A percentile compares a stretch with the other conserved stretches of the same genome.
Conservation (phyloP, 2,329 filamentous ascomycete species). For the Cercospora beticola region DNA sequence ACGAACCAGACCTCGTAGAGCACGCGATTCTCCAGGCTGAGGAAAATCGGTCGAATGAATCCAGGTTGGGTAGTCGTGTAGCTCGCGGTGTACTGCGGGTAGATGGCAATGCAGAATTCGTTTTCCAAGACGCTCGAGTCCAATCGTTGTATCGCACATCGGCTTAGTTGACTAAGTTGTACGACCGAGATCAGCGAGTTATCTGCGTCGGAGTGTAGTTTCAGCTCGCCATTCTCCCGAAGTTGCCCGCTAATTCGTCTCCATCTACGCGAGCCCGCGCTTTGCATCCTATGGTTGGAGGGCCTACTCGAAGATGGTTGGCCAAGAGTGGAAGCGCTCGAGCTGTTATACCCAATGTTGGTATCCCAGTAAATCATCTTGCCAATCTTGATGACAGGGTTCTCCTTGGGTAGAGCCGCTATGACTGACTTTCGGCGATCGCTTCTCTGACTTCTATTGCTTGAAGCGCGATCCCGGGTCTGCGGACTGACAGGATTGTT, state of each 20-base stretch:
- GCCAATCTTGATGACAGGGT: conserved; percentile 85
- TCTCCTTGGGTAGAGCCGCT: conserved; percentile 61
- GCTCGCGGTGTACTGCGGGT: conserved; percentile 82
- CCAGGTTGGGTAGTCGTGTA: conserved; percentile 65
- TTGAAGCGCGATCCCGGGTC: conserved; percentile 31
- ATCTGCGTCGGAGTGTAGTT: conserved; percentile 83
- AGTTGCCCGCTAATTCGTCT: conserved; percentile 86
- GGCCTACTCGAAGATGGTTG: conserved; percentile 39
- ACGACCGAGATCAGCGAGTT: conserved; percentile 77
- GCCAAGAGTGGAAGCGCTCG: conserved; percentile 26
- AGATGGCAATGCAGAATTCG: conserved; percentile 92
- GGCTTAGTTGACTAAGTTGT: conserved; percentile 82
- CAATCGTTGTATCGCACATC: conserved; percentile 85
- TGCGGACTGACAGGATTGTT: conserved; percentile 22
- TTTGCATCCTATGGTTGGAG: conserved; percentile 57
- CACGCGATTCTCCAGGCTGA: conserved; percentile 80
- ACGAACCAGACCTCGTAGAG: conserved; percentile 99
- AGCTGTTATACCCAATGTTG: conserved; percentile 52
- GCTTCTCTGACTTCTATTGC: conserved; percentile 30
- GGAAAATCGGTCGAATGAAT: conserved; percentile 81
- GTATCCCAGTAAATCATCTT: conserved; percentile 77
- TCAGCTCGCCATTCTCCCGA: conserved; percentile 92
- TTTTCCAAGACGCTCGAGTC: conserved; percentile 88
- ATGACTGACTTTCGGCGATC: conserved; percentile 47
- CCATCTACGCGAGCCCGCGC: conserved; percentile 67